phyloP scores from a whole-genome alignment of 2,329 filamentous ascomycete species.

The Graphilbum sp. region DNA sequence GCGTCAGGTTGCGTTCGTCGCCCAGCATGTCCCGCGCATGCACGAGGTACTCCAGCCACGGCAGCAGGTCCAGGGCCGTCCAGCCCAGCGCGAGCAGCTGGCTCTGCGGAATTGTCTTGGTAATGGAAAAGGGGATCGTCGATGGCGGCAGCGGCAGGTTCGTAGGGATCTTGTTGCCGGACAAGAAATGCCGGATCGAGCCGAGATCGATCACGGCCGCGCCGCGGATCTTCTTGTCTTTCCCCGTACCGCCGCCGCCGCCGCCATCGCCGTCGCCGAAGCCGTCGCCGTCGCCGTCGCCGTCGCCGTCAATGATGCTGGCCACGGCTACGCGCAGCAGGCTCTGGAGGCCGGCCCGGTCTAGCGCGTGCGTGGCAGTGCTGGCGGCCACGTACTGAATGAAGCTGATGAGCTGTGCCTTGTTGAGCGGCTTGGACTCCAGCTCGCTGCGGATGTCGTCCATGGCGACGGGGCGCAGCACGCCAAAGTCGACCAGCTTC shows the following conservation, averaged over 20 bases:
- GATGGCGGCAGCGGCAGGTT: constrained; percentile 64
- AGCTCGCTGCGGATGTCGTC: constrained; percentile 74
- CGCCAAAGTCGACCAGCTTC: constrained; percentile 66
- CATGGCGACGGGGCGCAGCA: constrained; percentile 77
- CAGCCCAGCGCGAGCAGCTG: constrained; percentile 74
- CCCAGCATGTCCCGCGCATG: constrained; percentile 43
- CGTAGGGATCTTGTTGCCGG: constrained; percentile 62
- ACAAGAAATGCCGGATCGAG: constrained; percentile 59
- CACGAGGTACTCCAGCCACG: constrained; percentile 75
- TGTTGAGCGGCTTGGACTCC: constrained; percentile 63
- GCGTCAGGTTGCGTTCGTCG: constrained; percentile 53
- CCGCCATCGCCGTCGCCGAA: no score
- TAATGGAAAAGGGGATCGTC: constrained; percentile 75
- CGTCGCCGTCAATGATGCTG: constrained; percentile 41
- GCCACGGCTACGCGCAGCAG: constrained; percentile 71
- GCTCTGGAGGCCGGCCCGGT: constrained; percentile 46
- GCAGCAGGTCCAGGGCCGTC: constrained; percentile 67
- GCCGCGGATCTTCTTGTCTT: no score
- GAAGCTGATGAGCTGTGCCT: constrained; percentile 65
- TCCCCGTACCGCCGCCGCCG: no score
- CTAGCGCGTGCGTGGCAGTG: constrained; percentile 54
- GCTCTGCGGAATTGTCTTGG: constrained; percentile 45
- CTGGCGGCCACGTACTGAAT: constrained; percentile 70
- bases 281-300: constrained; percentile 27
- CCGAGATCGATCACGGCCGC: constrained; percentile 62